phyloP scores from a whole-genome alignment of 1,139 yeast species.

The Candida sanyaensis region DNA sequence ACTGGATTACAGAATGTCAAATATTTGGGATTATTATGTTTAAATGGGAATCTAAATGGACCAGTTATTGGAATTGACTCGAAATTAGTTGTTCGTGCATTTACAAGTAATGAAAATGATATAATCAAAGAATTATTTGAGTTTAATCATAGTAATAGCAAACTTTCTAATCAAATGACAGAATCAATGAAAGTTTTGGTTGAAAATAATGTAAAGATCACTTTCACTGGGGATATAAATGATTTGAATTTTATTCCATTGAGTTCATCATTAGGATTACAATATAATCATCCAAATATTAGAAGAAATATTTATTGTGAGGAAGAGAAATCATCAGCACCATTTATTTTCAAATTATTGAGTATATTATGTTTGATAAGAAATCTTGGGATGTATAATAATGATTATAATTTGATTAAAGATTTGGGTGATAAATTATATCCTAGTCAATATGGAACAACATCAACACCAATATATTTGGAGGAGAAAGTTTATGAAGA shows the following conservation, averaged over 20 bases:
- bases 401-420: constrained; percentile 32
- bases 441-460: background rate
- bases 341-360: constrained; percentile 27
- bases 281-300: constrained; percentile 55
- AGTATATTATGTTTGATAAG: constrained; percentile 34
- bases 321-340: background rate
- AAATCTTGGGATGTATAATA: constrained; percentile 33
- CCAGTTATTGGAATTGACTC: constrained; percentile 47
- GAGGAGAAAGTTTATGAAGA: constrained; percentile 28
- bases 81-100: constrained; percentile 49
- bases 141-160: constrained; percentile 39
- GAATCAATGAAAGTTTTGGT: constrained; percentile 36
- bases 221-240: constrained; percentile 47
- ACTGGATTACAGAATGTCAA: constrained; percentile 13
- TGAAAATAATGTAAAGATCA: constrained; percentile 47
- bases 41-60: constrained; percentile 49
- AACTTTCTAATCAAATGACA: constrained; percentile 30
- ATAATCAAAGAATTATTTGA: constrained; percentile 51
- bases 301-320: constrained; percentile 34
- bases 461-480: constrained; percentile 21
- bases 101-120: constrained; percentile 46
- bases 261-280: constrained; percentile 44
- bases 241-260: constrained; percentile 48
- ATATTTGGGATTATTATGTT: constrained; percentile 40
- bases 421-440: constrained; percentile 30